Evolutionary conservation across 23 red algal genomes (phyloP).

Genomic region (Pyropia yezoensis): DNA sequence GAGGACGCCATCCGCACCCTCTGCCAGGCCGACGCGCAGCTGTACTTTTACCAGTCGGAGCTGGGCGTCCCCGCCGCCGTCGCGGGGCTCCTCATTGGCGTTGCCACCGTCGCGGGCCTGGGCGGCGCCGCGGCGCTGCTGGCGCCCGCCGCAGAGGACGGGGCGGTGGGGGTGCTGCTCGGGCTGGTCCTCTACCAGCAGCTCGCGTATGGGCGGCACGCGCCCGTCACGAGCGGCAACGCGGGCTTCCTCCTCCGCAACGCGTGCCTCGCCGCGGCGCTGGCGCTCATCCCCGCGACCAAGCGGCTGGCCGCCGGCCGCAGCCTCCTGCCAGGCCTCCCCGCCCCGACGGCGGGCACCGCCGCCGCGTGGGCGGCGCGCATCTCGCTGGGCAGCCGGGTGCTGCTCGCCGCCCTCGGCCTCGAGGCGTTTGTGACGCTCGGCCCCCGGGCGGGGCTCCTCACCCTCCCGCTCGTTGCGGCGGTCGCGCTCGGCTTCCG

Average conservation of each 20-base stretch:
- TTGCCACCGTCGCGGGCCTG: constrained; percentile 24
- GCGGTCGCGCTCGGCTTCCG: constrained; percentile 57
- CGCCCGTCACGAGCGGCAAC: constrained; percentile 73
- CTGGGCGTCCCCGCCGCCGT: constrained; percentile 15
- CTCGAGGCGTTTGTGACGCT: constrained; percentile 65
- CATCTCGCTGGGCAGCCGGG: constrained; percentile 23
- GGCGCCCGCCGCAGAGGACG: not conserved
- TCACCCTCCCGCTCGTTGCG: constrained; percentile 41
- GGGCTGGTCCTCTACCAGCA: constrained; percentile 56
- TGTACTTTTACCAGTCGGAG: constrained; percentile 31
- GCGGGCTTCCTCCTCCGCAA: constrained; percentile 71
- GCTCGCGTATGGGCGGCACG: constrained; percentile 62
- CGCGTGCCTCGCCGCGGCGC: constrained; percentile 57
- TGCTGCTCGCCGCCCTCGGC: constrained; percentile 47
- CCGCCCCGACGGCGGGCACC: constrained; percentile 6
- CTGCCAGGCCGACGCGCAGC: constrained; percentile 16
- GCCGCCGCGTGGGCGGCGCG: constrained; percentile 8
- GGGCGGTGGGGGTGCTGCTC: constrained; percentile 31
- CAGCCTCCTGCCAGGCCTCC: constrained; percentile 31
- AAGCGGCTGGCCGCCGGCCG: constrained; percentile 55
- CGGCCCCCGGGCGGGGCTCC: constrained; percentile 25
- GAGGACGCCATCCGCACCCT: constrained; percentile 60
- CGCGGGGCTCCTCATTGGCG: constrained; percentile 19
- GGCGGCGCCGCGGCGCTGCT: no score
- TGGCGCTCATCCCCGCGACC: constrained; percentile 42